Evolutionary conservation across 2,329 filamentous ascomycete species (phyloP).

Genomic region (Thielaviopsis musarum): DNA sequence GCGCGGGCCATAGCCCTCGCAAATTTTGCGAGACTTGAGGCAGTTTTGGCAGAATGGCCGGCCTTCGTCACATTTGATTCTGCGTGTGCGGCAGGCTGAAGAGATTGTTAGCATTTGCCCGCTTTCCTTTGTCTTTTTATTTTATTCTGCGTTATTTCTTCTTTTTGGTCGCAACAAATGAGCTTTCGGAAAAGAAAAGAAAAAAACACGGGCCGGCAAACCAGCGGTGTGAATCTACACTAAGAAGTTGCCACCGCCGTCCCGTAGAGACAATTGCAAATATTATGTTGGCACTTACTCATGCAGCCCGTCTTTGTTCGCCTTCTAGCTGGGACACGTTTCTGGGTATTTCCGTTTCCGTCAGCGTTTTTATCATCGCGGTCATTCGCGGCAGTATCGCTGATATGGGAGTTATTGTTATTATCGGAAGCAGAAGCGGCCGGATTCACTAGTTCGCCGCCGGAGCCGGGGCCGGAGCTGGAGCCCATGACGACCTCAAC

Average conservation of each 20-base stretch:
- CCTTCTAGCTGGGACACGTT: constrained; percentile 34
- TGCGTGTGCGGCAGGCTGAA: constrained; percentile 73
- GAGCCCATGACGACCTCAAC: background rate
- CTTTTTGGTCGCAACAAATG: background rate
- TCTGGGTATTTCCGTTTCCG: constrained; percentile 20
- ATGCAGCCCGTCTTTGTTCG: constrained; percentile 86
- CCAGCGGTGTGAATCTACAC: background rate
- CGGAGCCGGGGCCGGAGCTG: background rate
- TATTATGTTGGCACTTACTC: constrained; percentile 37
- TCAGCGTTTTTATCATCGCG: background rate
- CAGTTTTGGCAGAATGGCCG: constrained; percentile 70
- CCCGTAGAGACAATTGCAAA: too few relatives aligned
- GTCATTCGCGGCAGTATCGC: constrained; percentile 11
- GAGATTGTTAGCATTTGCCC: background rate
- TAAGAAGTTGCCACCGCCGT: too few relatives aligned
- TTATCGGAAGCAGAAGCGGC: constrained; percentile 19
- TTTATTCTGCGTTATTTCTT: too few relatives aligned
- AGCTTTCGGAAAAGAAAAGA: background rate
- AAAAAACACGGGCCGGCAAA: background rate
- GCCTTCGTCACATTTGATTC: constrained; percentile 94
- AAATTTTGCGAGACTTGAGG: constrained; percentile 68
- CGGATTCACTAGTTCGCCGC: background rate
- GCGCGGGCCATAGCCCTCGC: constrained; percentile 69
- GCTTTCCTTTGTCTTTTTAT: too few relatives aligned
- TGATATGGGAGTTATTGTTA: constrained; percentile 9